Evolutionary conservation across 2,329 filamentous ascomycete species (phyloP), one percentile per base, ranked within the genome.

Genomic region (Sclerotinia trifoliorum): DNA sequence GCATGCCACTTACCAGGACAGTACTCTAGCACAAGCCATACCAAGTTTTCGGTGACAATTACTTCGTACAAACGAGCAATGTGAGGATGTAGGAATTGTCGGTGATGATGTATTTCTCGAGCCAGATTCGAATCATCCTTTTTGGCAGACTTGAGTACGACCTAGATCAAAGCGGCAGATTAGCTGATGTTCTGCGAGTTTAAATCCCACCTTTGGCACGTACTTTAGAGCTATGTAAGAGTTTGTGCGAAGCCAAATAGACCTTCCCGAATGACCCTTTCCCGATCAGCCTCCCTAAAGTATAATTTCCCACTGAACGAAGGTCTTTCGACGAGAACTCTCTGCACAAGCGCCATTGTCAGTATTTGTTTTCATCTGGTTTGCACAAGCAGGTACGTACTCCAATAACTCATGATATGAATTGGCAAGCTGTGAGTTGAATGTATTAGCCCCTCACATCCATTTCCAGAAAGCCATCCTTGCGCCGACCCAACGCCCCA

Each of bases 181-280:
- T 55, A 67, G 65, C 21, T 24, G 68, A 70, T 64, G 55, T 46
- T 51, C 49, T 29, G 65, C 73, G 46, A 74, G 67, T 61, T 17
- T 24, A 24, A n/a, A 35, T 46, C 6, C 26, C n/a, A n/a, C 11
- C n/a, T 42, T 51, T 66, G 24, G 21, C 61, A 68, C 83, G 70
- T 77, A 94, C 93, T 88, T 97, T 98, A 78, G 94, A 97, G 77
- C 94, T 94, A 88, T 97, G 97, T 77, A 93, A 98, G 79, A 99
- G 92, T 80, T 97, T 98, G 80, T 99, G 95, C 57, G 90, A 88
- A 69, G 94, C 95, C 69, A 99, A 85, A 80, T 99, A 99, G 76
- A 99, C 95, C 81, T 97, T 98, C 76, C 95, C 95, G 80, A 99
- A 99, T 72, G 94, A 97, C 68, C 95, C 95, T 78, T 98, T 99